Evolutionary conservation across 768 basidiomycete species (phyloP), one percentile per base, ranked within the genome.

Genomic region (Boletellus ananiceps): DNA sequence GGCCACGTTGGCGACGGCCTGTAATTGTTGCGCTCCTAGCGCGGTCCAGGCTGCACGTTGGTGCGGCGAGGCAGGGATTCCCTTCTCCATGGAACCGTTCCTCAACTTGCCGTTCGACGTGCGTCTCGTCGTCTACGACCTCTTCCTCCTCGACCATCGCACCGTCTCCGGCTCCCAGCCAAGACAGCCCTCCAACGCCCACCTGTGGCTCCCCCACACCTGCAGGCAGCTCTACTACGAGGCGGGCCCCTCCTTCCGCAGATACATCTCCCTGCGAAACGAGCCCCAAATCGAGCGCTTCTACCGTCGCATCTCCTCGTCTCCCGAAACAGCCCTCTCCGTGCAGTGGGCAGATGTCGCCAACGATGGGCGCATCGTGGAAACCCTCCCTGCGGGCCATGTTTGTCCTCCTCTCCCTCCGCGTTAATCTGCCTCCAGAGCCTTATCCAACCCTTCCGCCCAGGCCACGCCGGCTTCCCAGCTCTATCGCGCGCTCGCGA

Each of bases 341-440:
- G 57, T 74, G 16, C 47, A 55, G 11, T 69, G 61, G 54, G 66
- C 63, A 15, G 72, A 74, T 52, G 69, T 72, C 42, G 71, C 68
- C 38, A 74, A 70, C 54, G 74, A 75, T 54, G 66, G 66, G 33
- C 67, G 70, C 46, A 52, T 69, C 43, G 51, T 68, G 46, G 51
- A 59, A 29, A 16, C 42, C 15, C 40, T 47, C 48, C 29, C 8
- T 11, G 9, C 29, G 2, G 29, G 29, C 29, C 42, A 16, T 38
- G 58, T 64, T 59, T 52, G 55, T 55, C 18, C 18, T 40, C 38
- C 50, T 60, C 54, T 49, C 25, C 11, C 38, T 36, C 44, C 42
- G 33, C 6, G 23, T 7, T 25, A 11, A 3, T 9, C 16, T 48
- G 29, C 43, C 21, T 25, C 44, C 37, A 32, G 46, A 2, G 21